Base-by-base conservation (phyloP, 768 basidiomycete genomes). In the Termitomyces sp. region DNA sequence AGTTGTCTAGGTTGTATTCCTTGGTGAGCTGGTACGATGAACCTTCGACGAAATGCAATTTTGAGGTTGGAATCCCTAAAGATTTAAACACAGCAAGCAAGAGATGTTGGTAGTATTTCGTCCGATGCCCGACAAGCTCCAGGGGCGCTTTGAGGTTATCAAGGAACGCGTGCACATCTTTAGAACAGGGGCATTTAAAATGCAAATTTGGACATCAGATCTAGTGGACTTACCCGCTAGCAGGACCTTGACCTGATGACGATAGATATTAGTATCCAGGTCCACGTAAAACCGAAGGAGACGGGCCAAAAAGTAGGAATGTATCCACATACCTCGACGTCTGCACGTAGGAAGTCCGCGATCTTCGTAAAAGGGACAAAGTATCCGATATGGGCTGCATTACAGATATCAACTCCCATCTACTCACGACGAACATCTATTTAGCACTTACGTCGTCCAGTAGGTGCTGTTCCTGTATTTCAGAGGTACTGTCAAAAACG, bases 111-210 rank as follows among this genome's bases (percentile, higher is more conserved):
- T 99, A 99, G 84, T 96, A 99, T 65, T 88, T 86, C 58, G 89
- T 91, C 30, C 95, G 83, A 73, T 95, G 82, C 0, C 80, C 82
- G 47, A 99, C 93, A 57, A 97, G 90, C 48, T 95, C 93, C 1
- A 96, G 76, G 0, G 96, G 95, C 0, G 97, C 95, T 74, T 99
- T 99, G 64, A 95, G 78, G 68, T 98, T 97, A 70, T 99, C 97
- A 47, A 99, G 84, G 79, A 98, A 98, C 7, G 95, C 97, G 66
- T 98, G 97, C 14, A 98, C 84, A 69, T 97, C 94, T 92, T 68
- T 5, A 32, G n/a, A 30, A 24, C 43, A 27, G 32, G 12, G 10
- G 48, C 18, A 18, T 49, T 42, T 26, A 44, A 13, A 26, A 52
- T 44, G 26, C 13, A 16, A n/a, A 37, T 24, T 45, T 12, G 27